Evolutionary conservation across 805 yeast genomes (phyloP), one percentile per base, ranked within the genome.

Genomic region (Danielia oregonensis): DNA sequence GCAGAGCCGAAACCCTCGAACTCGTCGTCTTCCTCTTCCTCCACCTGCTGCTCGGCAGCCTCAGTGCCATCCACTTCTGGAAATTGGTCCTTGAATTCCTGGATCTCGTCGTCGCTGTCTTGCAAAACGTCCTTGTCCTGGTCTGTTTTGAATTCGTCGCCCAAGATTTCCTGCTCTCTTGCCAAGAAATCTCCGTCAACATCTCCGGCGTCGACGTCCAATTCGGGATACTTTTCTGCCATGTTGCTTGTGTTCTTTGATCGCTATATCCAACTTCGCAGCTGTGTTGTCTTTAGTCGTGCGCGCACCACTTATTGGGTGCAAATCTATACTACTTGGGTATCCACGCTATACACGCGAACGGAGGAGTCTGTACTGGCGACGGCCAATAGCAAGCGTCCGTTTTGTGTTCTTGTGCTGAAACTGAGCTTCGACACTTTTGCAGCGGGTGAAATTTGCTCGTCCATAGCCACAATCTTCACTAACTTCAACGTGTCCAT

Each of bases 151-250:
- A 82, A 82, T 56, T 81, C 86, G 46, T 79, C 83, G 9, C 89
- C 89, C 11, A 82, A 54, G 10, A 78, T 60, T 44, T 79, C 83
- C 51, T 74, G 74, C 55, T 82, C 89, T 57, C 89, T 74, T 19
- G 80, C 63, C 32, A 82, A 64, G 53, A 82, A 82, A 56, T 81
- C 86, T 6, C 73, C 63, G 31, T 57, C 70, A 22, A 44, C 22
- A 17, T 55, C 64, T 10, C 57, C 65, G 18, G 46, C 54, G 17
- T 43, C 55, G 19, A 52, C 58, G 30, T 55, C 59, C 22, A 82
- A 66, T 42, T 76, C 87, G 30, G 94, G 93, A 57, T 78, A 83
- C 61, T 82, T 81, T 43, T 84, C 91, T 36, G 86, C 77, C 86
- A 81, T 81, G 25, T 15, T 33, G 14, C 3, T 9, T 33, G 29